phyloP scores from a whole-genome alignment of 148 eudicot genomes.

The Chenopodium formosanum region DNA sequence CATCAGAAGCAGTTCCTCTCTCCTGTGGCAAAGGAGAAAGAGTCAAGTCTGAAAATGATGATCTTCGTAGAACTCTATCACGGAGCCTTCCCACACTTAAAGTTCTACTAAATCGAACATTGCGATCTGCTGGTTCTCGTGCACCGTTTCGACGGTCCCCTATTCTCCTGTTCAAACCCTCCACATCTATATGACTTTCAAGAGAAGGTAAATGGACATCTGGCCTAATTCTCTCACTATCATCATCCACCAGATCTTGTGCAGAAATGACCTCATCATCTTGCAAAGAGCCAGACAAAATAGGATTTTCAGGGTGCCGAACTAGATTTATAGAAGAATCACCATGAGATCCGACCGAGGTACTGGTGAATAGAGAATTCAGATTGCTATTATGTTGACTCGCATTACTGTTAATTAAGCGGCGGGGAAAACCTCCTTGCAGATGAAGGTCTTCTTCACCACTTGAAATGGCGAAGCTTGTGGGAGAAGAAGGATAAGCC shows the following conservation, averaged over 20 bases:
- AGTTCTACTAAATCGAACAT: constrained; percentile 88
- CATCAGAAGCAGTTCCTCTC: constrained; percentile 40
- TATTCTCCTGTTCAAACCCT: constrained; percentile 43
- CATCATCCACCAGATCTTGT: constrained; percentile 34
- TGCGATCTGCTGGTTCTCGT: constrained; percentile 67
- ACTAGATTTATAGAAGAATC: constrained; percentile 35
- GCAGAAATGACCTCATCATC: constrained; percentile 34
- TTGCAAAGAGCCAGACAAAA: constrained; percentile 30
- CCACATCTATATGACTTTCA: constrained; percentile 42
- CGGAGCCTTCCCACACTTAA: constrained; percentile 97
- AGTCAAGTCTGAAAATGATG: constrained; percentile 60
- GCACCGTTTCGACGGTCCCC: constrained; percentile 48
- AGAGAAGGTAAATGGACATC: constrained; percentile 38
- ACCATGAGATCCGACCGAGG: constrained; percentile 39
- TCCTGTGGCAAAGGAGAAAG: constrained; percentile 58
- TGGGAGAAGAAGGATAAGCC: constrained; percentile 49
- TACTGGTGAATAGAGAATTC: constrained; percentile 39
- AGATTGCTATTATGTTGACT: constrained; percentile 37
- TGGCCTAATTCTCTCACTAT: constrained; percentile 31
- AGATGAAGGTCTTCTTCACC: constrained; percentile 44
- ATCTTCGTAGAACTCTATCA: constrained; percentile 82
- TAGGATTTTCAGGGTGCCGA: constrained; percentile 31
- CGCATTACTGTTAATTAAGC: constrained; percentile 34
- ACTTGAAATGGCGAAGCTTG: constrained; percentile 41
- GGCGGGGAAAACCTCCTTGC: constrained; percentile 31